phyloP scores from a whole-genome alignment of 257 asterid species.

The Solanum verrucosum region DNA sequence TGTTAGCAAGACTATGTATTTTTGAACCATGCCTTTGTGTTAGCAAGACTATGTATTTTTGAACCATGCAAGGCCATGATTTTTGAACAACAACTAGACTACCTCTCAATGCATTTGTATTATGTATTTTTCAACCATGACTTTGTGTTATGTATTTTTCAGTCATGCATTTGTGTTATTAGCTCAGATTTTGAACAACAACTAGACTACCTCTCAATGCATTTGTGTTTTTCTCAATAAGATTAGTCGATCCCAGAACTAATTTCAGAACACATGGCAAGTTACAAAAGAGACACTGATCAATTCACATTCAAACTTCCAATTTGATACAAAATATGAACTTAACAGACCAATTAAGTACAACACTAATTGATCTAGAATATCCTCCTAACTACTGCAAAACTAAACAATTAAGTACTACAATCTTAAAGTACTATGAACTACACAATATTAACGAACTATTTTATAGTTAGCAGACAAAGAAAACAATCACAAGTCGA shows the following conservation, averaged over 20 bases:
- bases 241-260: neutral
- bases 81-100: no score
- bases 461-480: neutral
- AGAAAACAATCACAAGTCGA: neutral
- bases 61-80: no score
- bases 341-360: neutral
- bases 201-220: neutral
- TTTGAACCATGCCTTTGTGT: no score
- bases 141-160: neutral
- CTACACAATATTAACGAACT: neutral
- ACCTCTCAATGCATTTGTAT: neutral
- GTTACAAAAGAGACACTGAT: no score
- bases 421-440: neutral
- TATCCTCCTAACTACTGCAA: neutral
- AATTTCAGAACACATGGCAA: neutral
- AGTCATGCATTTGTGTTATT: neutral
- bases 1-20: neutral
- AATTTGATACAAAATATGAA: neutral
- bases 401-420: neutral
- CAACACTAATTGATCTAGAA: neutral
- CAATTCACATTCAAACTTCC: neutral
- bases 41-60: no score
- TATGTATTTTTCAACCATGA: neutral
- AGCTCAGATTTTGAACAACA: neutral
- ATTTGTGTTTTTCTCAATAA: neutral